Evolutionary conservation across 2,329 filamentous ascomycete genomes (phyloP).

Genomic region (Dryadomyces quercivorus): DNA sequence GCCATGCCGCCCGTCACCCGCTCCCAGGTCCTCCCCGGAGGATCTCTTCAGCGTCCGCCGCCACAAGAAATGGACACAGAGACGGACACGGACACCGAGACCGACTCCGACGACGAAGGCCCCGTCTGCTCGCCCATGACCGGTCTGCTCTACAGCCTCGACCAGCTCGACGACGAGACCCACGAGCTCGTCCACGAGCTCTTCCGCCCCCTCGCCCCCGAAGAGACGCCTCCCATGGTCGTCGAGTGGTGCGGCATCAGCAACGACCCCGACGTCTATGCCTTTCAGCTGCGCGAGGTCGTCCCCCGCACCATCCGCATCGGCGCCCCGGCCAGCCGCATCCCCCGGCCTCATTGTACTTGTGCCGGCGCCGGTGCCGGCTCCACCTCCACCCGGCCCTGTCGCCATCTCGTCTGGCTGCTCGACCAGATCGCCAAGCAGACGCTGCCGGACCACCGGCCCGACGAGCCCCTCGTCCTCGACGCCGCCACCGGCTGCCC

Average conservation of each 20-base stretch:
- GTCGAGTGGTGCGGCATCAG: slow-evolving; percentile 33
- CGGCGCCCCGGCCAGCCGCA: slow-evolving; percentile 25
- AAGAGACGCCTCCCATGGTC: slow-evolving; percentile 34
- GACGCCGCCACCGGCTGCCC: slow-evolving; percentile 21
- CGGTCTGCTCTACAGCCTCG: slow-evolving; percentile 20
- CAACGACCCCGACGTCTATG: slow-evolving; percentile 31
- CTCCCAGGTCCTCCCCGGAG: slow-evolving; percentile 2
- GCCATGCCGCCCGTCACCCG: slow-evolving; percentile 11
- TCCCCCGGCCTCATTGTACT: slow-evolving; percentile 32
- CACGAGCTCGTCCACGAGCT: slow-evolving; percentile 25
- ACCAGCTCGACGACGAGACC: slow-evolving; percentile 16
- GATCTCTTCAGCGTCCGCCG: neutral
- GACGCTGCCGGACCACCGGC: slow-evolving; percentile 30
- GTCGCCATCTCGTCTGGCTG: slow-evolving; percentile 41
- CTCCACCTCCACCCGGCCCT: slow-evolving; percentile 21
- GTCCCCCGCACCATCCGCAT: slow-evolving; percentile 40
- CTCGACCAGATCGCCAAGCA: slow-evolving; percentile 39
- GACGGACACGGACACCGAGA: neutral
- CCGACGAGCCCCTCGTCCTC: slow-evolving; percentile 17
- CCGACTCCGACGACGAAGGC: slow-evolving; percentile 17
- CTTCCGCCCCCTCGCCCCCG: slow-evolving; percentile 19
- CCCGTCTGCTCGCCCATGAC: slow-evolving; percentile 21
- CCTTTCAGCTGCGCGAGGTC: slow-evolving; percentile 43
- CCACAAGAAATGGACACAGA: neutral
- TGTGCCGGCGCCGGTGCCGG: slow-evolving; percentile 22